Base-by-base conservation (phyloP, 768 basidiomycete species). In the Boletus pseudo-olivaceus region DNA sequence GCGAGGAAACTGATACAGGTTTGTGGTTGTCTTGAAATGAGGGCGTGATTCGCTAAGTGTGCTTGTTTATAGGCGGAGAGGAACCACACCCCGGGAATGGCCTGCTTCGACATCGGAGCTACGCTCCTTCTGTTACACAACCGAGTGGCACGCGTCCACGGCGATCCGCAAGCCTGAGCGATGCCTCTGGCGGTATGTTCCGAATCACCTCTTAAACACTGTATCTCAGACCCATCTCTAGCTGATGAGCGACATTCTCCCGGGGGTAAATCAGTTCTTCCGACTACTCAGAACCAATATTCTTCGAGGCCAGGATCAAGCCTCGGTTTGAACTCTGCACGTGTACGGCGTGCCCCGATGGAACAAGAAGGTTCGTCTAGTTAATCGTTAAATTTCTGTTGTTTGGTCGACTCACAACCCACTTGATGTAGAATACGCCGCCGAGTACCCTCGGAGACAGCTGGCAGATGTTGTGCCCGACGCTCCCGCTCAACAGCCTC, bases 111-210 rank as follows among this genome's bases (percentile, higher is more conserved):
- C 70, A 64, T 33, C 64, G 69, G 26, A 68, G 39, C 46, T 62
- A 71, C 32, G 66, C 34, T 27, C 57, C 63, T 26, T 50, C 69
- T 47, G 54, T 57, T 44, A 44, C 65, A 39, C 72, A 74, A 53
- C 79, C 81, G 30, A 73, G 75, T 11, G 73, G 61, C 54, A 75
- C 76, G n/a, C 81, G 87, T 35, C 81, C 85, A 46, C 76, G 88
- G 53, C 78, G 88, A 51, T 90, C 88, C n/a, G 85, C 86, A 15
- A 89, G 88, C 67, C 72, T 90, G 47, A 90, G 87, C 62, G 87
- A 90, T 64, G 82, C 83, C 29, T 64, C 64, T 52, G 58, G 57
- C 30, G 61, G 62, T 62, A 56, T 39, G 57, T 74, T 70, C 51
- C 45, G n/a, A 46, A 19, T 7, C 46, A 58, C 58, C 52, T 49